Conservation (phyloP, 73 alveolate species). For the Paramecium tetraurelia region DNA sequence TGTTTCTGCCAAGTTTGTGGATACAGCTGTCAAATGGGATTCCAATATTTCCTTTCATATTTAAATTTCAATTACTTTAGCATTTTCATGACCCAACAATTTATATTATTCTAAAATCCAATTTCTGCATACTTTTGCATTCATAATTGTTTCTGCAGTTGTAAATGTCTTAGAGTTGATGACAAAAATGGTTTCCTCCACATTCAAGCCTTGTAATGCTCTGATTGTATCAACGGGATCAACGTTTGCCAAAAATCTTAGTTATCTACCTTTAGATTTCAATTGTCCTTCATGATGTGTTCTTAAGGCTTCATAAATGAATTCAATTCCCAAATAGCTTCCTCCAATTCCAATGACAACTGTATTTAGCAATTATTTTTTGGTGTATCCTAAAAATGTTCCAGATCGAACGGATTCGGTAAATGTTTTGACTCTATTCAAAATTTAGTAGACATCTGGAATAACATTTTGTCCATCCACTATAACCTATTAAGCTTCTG, state of each 20-base stretch:
- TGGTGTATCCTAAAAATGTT: slow-evolving; percentile 75
- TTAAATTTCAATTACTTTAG: not conserved
- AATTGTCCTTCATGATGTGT: slow-evolving; percentile 26
- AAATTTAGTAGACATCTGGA: slow-evolving; percentile 61
- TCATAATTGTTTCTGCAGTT: slow-evolving; percentile 94
- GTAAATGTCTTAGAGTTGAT: slow-evolving; percentile 97
- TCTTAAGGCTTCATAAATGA: slow-evolving; percentile 61
- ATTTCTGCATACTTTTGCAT: slow-evolving; percentile 85
- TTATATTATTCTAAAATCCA: slow-evolving; percentile 76
- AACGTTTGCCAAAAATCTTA: slow-evolving; percentile 96
- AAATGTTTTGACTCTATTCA: slow-evolving; percentile 75
- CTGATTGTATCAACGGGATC: slow-evolving; percentile 96
- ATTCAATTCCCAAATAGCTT: slow-evolving; percentile 54
- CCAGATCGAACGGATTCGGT: slow-evolving; percentile 77
- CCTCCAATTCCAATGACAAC: slow-evolving; percentile 79
- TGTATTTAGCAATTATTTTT: slow-evolving; percentile 70
- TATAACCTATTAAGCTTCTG: slow-evolving; percentile 46
- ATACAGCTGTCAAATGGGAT: slow-evolving; percentile 86
- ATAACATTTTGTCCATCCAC: slow-evolving; percentile 81
- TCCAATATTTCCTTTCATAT: not conserved
- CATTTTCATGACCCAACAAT: not conserved
- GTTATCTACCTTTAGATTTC: not conserved
- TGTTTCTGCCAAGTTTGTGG: slow-evolving; percentile 83
- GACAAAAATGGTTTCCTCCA: slow-evolving; percentile 85
- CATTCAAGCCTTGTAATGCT: slow-evolving; percentile 82